phyloP scores from a whole-genome alignment of 1,284 basidiomycete genomes.

The Ceratobasidium sp. region DNA sequence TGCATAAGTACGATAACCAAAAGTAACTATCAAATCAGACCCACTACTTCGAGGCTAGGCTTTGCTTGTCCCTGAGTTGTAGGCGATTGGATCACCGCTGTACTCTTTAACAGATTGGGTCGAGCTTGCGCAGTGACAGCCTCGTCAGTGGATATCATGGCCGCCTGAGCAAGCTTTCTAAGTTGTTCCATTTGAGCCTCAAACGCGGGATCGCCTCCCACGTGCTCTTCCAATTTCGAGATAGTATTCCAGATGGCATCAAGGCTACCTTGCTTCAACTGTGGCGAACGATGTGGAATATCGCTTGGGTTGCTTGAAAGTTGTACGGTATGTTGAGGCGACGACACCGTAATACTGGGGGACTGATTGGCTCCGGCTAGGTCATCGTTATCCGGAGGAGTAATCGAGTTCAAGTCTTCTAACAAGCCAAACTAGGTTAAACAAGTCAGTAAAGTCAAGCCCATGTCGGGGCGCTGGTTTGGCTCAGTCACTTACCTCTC shows the following conservation, averaged over 20 bases:
- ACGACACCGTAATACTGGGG: not conserved
- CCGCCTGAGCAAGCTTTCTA: conserved; percentile 21
- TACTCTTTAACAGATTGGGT: not conserved
- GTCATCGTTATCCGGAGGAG: not conserved
- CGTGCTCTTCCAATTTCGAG: conserved; percentile 13
- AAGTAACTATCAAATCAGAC: not conserved
- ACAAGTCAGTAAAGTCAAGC: not conserved
- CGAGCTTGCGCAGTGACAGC: not conserved
- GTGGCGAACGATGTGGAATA: not conserved
- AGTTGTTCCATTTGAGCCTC: conserved; percentile 18
- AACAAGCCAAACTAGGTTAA: not conserved
- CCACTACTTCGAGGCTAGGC: not conserved
- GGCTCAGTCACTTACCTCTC: not conserved
- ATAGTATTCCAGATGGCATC: conserved; percentile 17
- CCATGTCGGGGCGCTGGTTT: not conserved
- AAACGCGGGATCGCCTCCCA: conserved; percentile 14
- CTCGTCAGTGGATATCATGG: conserved; percentile 21
- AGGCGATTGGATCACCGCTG: not conserved
- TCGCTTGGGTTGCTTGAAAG: no score
- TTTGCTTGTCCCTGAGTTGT: not conserved
- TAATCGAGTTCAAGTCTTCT: conserved; percentile 4
- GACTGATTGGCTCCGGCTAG: not conserved
- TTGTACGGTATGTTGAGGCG: not conserved
- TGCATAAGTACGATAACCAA: not conserved
- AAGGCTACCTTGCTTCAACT: not conserved